Evolutionary conservation across 1,284 basidiomycete species (phyloP).

Genomic region (Tilletia caries): DNA sequence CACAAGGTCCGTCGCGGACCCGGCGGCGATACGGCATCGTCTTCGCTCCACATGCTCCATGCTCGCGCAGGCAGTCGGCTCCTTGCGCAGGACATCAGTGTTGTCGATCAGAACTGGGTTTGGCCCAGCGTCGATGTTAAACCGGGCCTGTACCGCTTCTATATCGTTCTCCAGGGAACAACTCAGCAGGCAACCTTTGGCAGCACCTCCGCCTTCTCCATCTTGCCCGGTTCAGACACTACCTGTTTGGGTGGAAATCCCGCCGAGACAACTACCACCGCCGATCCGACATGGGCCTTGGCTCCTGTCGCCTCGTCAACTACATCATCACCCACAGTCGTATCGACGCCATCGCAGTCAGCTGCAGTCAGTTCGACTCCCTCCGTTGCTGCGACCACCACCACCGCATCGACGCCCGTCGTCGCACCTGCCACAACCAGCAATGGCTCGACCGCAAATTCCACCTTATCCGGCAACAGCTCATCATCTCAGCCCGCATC

Average conservation of each 20-base stretch:
- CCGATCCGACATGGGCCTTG: background rate
- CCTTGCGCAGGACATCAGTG: background rate
- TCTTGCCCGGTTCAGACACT: background rate
- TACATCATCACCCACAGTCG: background rate
- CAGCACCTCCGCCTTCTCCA: background rate
- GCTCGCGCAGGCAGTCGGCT: background rate
- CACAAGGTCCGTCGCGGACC: slow-evolving; percentile 2
- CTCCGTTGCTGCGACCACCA: background rate
- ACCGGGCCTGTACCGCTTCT: background rate
- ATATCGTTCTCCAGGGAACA: background rate
- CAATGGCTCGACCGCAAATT: background rate
- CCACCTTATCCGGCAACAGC: background rate
- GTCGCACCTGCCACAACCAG: background rate
- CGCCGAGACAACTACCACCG: background rate
- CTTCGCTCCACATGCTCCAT: background rate
- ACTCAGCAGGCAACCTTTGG: background rate
- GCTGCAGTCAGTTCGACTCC: background rate
- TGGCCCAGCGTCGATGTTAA: background rate
- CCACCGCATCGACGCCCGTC: background rate
- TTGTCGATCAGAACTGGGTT: background rate
- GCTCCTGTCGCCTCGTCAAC: background rate
- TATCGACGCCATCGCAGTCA: background rate
- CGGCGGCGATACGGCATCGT: background rate
- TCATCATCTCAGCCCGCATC: background rate
- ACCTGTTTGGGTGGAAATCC: background rate